Evolutionary conservation across 306 rosid genomes (phyloP), one percentile per base, ranked within the genome.

Genomic region (Gastrolobium bilobum): DNA sequence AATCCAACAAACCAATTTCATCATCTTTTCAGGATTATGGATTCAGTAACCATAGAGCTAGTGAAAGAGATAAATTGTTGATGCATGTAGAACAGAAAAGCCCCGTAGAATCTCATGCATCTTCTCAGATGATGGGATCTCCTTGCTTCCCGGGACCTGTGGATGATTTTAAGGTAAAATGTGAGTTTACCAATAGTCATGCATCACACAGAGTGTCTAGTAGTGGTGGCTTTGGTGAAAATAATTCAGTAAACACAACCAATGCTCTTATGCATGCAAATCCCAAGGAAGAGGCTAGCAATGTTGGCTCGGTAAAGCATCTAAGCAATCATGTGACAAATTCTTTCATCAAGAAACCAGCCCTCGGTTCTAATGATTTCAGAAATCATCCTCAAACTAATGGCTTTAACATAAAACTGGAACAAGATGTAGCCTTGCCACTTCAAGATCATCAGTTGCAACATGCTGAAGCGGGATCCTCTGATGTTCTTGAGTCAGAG

Each of bases 51-150:
- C 82, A 80, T 81, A 85, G 85, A 68, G 73, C 82, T 56, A 71
- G 40, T 73, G 89, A 76, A 56, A 73, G 76, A 48, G 87, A 81
- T 72, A 81, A 78, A 51, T 54, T 52, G 79, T 65, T 77, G 76
- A 83, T 65, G 87, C 90, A 77, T 29, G 76, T 51, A 68, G 93
- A 86, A 80, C 80, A 68, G 71, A 89, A 88, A 73, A 84, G 30
- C 71, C 70, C 52, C 54, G 84, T 84, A 71, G 89, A 83, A 73
- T 68, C 82, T 61, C 86, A 14, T 39, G 64, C 74, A 50, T 86
- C 89, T 71, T 90, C 90, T 82, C 89, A 74, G 13, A 44, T 37
- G 68, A 69, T 47, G 26, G 89, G 88, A 77, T 83, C 94, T 78
- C 71, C 44, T 44, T 11, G 51, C 68, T 57, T 80, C 14, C 74